Evolutionary conservation across 192 early-diverging fungal species (phyloP).

Genomic region (Pecoramyces ruminantium): DNA sequence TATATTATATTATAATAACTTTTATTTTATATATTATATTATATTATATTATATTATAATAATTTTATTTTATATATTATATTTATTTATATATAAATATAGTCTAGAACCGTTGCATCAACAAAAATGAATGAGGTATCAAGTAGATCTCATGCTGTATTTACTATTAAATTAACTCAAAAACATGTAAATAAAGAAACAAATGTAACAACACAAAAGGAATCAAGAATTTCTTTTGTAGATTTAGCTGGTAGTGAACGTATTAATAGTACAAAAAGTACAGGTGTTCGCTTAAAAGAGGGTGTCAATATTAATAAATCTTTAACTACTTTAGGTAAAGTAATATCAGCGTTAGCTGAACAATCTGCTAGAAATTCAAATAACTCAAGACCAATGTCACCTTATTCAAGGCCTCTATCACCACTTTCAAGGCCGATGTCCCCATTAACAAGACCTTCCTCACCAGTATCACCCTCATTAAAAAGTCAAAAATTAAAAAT

Average conservation of each 20-base stretch:
- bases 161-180: slow-evolving; percentile 55
- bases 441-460: too few relatives aligned
- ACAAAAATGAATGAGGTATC: slow-evolving; percentile 92
- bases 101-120: slow-evolving; percentile 76
- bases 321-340: slow-evolving; percentile 79
- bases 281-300: slow-evolving; percentile 70
- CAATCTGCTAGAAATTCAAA: slow-evolving; percentile 16
- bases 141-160: slow-evolving; percentile 74
- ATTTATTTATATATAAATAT: too few relatives aligned
- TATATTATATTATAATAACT: too few relatives aligned
- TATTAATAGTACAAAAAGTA: slow-evolving; percentile 67
- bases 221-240: slow-evolving; percentile 67
- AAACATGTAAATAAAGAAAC: slow-evolving; percentile 26
- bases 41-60: too few relatives aligned
- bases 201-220: slow-evolving; percentile 48
- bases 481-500: slow-evolving; percentile 6
- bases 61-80: too few relatives aligned
- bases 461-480: not conserved
- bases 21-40: too few relatives aligned
- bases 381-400: too few relatives aligned
- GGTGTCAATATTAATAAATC: slow-evolving; percentile 92
- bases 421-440: too few relatives aligned
- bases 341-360: slow-evolving; percentile 76
- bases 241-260: slow-evolving; percentile 91
- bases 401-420: too few relatives aligned